Conservation (phyloP, 306 rosid genomes). For the Castanospermum australe region DNA sequence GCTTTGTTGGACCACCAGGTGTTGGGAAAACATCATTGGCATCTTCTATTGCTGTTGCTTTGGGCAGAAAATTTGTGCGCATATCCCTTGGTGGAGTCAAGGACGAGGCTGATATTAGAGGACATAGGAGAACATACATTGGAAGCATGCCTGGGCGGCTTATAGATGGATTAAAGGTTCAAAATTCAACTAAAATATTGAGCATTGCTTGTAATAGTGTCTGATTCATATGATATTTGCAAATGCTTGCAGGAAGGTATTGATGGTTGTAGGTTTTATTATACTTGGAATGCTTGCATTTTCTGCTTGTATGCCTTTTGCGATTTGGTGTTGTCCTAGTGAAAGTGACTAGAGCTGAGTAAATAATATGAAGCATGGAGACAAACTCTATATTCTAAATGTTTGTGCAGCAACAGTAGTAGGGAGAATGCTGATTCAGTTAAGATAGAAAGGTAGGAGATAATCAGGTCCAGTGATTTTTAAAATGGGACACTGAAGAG, state of each 20-base stretch:
- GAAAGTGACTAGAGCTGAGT: neutral
- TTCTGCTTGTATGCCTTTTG: neutral
- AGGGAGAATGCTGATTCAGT: neutral
- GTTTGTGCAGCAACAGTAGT: neutral
- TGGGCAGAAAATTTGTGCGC: conserved; percentile 86
- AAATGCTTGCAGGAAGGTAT: conserved; percentile 27
- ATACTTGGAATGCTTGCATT: neutral
- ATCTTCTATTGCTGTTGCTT: conserved; percentile 91
- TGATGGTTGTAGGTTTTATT: conserved; percentile 1
- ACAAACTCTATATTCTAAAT: neutral
- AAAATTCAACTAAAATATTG: conserved; percentile 7
- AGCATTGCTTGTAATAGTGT: neutral
- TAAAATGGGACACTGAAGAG: neutral
- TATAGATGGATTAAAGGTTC: conserved; percentile 92
- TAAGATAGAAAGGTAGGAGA: neutral
- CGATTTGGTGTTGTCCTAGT: neutral
- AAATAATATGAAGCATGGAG: neutral
- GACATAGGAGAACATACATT: conserved; percentile 97
- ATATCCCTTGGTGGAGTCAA: conserved; percentile 98
- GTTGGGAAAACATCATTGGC: conserved; percentile 98
- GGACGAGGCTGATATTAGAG: conserved; percentile 98
- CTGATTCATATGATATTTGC: conserved; percentile 5
- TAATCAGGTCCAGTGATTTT: neutral
- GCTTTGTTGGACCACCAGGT: conserved; percentile 99
- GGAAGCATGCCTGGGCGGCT: conserved; percentile 99